phyloP scores from a whole-genome alignment of 306 rosid species.

The Lotus japonicus region DNA sequence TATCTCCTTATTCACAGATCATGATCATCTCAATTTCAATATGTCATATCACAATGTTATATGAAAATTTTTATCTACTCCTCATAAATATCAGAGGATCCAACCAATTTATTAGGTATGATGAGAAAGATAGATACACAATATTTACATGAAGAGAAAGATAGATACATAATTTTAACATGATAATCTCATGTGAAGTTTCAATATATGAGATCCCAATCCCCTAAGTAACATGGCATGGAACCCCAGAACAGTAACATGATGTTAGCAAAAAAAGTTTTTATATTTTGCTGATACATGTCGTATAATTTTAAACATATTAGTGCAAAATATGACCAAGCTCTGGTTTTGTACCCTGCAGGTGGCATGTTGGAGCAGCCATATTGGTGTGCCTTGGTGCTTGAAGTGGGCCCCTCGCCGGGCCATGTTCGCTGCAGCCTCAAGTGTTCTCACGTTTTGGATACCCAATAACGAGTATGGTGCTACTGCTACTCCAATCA shows the following conservation, averaged over 20 bases:
- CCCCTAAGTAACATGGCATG: too few species aligned
- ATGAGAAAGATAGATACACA: too few species aligned
- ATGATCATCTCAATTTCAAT: too few species aligned
- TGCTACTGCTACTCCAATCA: slow-evolving; percentile 24
- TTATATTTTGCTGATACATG: neutral
- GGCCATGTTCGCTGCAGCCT: slow-evolving; percentile 90
- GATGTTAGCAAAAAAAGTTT: neutral
- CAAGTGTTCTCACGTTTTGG: slow-evolving; percentile 90
- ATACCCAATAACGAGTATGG: slow-evolving; percentile 48
- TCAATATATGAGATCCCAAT: too few species aligned
- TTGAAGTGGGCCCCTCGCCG: slow-evolving; percentile 95
- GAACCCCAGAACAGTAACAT: neutral
- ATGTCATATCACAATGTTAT: too few species aligned
- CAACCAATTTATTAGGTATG: too few species aligned
- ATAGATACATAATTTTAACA: too few species aligned
- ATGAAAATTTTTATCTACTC: too few species aligned
- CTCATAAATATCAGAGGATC: too few species aligned
- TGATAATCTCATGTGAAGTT: too few species aligned
- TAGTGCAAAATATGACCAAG: neutral
- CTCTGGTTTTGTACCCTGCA: slow-evolving; percentile 14
- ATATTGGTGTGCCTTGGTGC: slow-evolving; percentile 81
- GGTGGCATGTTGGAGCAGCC: slow-evolving; percentile 88
- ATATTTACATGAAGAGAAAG: too few species aligned
- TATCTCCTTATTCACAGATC: neutral
- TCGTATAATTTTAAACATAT: neutral